These are phyloP conservation scores for Maudiozyma pseudohumilis DNA, from an alignment of 805 yeast species.

Conservation along the genomic window DNA sequence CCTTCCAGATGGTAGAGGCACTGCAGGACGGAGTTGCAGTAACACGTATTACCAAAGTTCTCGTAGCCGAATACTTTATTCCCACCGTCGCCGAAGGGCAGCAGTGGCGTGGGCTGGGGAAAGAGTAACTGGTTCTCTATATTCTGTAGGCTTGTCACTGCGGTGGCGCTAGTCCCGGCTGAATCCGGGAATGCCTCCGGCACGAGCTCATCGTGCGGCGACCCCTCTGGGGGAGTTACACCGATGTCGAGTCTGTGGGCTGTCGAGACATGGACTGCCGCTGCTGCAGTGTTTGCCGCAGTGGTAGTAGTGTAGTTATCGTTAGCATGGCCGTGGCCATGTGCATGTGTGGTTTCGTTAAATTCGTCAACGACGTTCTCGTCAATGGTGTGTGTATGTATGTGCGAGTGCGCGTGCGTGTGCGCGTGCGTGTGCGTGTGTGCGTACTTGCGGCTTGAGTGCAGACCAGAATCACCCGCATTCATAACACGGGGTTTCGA, in stretches of 20 bases:
- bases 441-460: no score
- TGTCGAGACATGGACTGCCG: no score
- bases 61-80: conserved; percentile 71
- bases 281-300: not conserved
- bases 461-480: not conserved
- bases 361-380: not conserved
- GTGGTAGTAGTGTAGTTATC: not conserved
- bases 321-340: not conserved
- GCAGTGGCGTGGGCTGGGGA: not conserved
- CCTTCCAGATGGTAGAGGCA: conserved; percentile 67
- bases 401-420: no score
- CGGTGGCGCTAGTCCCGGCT: no score
- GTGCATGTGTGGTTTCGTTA: not conserved
- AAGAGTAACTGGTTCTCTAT: not conserved
- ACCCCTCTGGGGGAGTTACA: not conserved
- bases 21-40: conserved; percentile 87
- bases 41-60: conserved; percentile 86
- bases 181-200: no score
- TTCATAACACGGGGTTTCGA: not conserved
- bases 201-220: no score
- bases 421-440: not conserved
- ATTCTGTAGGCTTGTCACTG: no score
- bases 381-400: not conserved
- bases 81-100: conserved; percentile 39
- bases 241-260: no score